phyloP scores from a whole-genome alignment of 306 rosid species.

The Comarum palustre region DNA sequence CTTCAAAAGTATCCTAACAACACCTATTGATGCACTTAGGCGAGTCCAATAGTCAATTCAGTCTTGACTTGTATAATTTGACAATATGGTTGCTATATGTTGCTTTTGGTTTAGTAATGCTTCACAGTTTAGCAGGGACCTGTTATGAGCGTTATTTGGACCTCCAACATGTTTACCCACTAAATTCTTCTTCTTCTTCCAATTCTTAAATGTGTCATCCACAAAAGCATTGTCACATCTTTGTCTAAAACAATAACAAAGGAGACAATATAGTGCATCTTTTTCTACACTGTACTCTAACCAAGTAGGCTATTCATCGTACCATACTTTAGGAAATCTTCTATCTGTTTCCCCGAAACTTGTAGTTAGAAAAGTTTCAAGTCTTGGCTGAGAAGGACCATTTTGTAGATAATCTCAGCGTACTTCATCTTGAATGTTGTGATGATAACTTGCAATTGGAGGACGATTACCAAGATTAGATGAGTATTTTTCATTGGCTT shows the following conservation, averaged over 20 bases:
- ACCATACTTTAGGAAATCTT: background rate
- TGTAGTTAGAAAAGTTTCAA: too few relatives aligned
- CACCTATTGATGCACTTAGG: too few relatives aligned
- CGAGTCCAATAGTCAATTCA: too few relatives aligned
- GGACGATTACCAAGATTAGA: too few relatives aligned
- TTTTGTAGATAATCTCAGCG: too few relatives aligned
- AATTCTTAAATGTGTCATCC: background rate
- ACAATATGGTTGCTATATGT: background rate
- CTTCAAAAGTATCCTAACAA: too few relatives aligned
- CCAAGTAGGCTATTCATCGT: background rate
- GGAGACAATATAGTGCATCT: background rate
- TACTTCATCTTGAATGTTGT: too few relatives aligned
- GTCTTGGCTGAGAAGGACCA: too few relatives aligned
- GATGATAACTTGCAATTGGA: too few relatives aligned
- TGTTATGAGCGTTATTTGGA: background rate
- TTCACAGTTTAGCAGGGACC: background rate
- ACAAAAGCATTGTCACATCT: background rate
- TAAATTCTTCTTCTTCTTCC: background rate
- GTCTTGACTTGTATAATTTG: background rate
- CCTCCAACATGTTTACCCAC: background rate
- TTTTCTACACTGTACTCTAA: background rate
- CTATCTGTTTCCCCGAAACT: too few relatives aligned
- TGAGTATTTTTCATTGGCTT: too few relatives aligned
- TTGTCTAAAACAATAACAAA: background rate
- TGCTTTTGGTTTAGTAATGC: background rate